Evolutionary conservation across 176 grass and related monocot genomes (phyloP).

Genomic region (Bothriochloa decipiens): DNA sequence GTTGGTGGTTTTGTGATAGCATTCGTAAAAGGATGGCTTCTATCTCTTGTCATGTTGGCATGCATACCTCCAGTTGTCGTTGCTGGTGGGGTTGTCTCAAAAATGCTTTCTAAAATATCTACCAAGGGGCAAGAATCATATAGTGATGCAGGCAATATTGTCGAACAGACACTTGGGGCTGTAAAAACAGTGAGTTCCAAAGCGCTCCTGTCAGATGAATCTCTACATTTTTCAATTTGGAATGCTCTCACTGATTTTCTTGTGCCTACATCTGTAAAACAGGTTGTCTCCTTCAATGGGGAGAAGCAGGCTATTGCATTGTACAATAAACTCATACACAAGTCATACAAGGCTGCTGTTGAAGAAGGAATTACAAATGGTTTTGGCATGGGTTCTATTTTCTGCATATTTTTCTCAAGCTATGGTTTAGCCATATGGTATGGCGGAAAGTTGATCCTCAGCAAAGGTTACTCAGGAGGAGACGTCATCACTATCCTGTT

Average conservation of each 20-base stretch:
- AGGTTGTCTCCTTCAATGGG: slow-evolving; percentile 79
- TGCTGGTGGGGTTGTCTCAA: slow-evolving; percentile 62
- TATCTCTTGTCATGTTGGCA: slow-evolving; percentile 82
- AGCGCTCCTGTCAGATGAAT: background rate
- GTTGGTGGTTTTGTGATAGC: slow-evolving; percentile 79
- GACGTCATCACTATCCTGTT: slow-evolving; percentile 65
- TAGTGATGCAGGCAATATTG: slow-evolving; percentile 68
- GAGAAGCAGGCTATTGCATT: slow-evolving; percentile 62
- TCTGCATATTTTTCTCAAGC: slow-evolving; percentile 67
- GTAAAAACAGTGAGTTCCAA: slow-evolving; percentile 76
- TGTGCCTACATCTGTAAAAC: slow-evolving; percentile 35
- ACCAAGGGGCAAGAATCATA: slow-evolving; percentile 63
- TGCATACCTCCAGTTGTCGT: slow-evolving; percentile 69
- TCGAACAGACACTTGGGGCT: slow-evolving; percentile 71
- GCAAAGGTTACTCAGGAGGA: slow-evolving; percentile 67
- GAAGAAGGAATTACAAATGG: slow-evolving; percentile 70
- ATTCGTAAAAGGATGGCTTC: slow-evolving; percentile 84
- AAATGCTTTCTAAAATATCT: slow-evolving; percentile 63
- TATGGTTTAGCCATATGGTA: slow-evolving; percentile 71
- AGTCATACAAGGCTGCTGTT: slow-evolving; percentile 47
- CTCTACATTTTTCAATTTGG: slow-evolving; percentile 11
- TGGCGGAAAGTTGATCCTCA: slow-evolving; percentile 59
- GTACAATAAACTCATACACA: slow-evolving; percentile 66
- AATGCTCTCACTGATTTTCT: slow-evolving; percentile 13
- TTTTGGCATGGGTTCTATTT: slow-evolving; percentile 68